Percentiles rank a stretch among this genome's conserved stretches.
Conservation (phyloP, 495 filamentous ascomycete species). For the Bombardia bombarda region DNA sequence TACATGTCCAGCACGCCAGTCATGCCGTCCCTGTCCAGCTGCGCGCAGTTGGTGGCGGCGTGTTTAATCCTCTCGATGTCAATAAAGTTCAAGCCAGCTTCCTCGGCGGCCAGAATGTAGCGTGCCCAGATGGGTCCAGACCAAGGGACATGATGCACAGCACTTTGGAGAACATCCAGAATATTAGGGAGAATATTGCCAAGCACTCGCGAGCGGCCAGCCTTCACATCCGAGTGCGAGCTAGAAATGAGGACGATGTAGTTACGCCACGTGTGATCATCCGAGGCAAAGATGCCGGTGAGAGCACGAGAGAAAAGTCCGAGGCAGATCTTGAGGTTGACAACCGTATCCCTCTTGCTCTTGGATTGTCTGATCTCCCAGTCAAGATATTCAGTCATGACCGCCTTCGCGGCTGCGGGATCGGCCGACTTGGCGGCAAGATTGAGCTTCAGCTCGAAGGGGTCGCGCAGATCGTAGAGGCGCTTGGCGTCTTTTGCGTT, state of each 20-base stretch:
- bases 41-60: conserved; percentile 72
- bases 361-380: conserved; percentile 65
- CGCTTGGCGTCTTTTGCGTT: conserved; percentile 61
- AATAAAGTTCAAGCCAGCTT: conserved; percentile 61
- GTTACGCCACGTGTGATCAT: conserved; percentile 69
- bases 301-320: conserved; percentile 74
- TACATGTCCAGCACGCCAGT: conserved; percentile 82
- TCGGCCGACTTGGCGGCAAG: conserved; percentile 53
- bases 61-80: conserved; percentile 87
- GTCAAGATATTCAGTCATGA: conserved; percentile 69
- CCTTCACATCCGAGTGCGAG: conserved; percentile 27
- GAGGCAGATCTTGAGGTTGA: conserved; percentile 53
- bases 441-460: conserved; percentile 60
- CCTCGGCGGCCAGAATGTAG: conserved; percentile 75
- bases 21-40: conserved; percentile 65
- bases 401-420: conserved; percentile 43
- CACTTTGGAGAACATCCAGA: conserved; percentile 52
- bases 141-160: conserved; percentile 85
- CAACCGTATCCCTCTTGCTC: conserved; percentile 35
- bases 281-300: conserved; percentile 54
- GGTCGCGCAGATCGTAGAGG: conserved; percentile 59
- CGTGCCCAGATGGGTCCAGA: conserved; percentile 86
- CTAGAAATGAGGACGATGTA: conserved; percentile 62
- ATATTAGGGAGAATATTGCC: conserved; percentile 32
- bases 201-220: conserved; percentile 22